These are phyloP conservation scores for Phytophthora niederhauseri DNA, from an alignment of 352 stramenopile species.

Conservation along the genomic window DNA sequence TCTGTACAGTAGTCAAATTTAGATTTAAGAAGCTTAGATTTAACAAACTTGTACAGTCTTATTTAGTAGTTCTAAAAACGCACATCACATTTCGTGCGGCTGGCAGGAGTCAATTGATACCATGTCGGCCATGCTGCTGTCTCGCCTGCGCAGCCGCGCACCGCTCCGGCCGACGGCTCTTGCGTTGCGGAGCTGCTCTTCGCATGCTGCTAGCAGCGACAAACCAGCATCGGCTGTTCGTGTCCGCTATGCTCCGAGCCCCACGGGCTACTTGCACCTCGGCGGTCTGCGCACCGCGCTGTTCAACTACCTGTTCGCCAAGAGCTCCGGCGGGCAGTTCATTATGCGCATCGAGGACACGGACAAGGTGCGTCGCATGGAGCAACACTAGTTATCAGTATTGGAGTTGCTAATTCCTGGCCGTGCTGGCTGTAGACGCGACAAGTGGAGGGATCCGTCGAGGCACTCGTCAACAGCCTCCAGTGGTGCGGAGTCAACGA, in stretches of 20 bases:
- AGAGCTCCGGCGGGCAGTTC: slow-evolving; percentile 83
- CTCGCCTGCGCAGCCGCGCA: slow-evolving; percentile 27
- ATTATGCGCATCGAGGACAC: slow-evolving; percentile 94
- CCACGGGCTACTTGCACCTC: slow-evolving; percentile 91
- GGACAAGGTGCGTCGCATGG: slow-evolving; percentile 65
- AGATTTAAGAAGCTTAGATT: too few relatives aligned
- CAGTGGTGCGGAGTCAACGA: slow-evolving; percentile 96
- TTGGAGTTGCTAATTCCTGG: slow-evolving; percentile 5
- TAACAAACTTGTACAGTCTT: too few relatives aligned
- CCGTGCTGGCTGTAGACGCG: slow-evolving; percentile 53
- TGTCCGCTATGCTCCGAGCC: slow-evolving; percentile 90
- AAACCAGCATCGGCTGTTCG: slow-evolving; percentile 42
- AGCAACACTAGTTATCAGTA: too few relatives aligned
- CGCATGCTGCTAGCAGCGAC: slow-evolving; percentile 3
- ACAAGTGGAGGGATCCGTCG: slow-evolving; percentile 84
- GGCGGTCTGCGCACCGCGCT: slow-evolving; percentile 91
- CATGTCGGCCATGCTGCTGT: slow-evolving; percentile 27
- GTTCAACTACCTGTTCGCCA: slow-evolving; percentile 94
- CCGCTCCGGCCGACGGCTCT: slow-evolving; percentile 11
- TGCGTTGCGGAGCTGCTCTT: slow-evolving; percentile 28
- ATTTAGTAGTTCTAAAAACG: neutral
- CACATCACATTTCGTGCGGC: slow-evolving; percentile 9
- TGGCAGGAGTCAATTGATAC: slow-evolving; percentile 9
- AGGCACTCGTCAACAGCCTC: slow-evolving; percentile 88
- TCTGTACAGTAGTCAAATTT: too few relatives aligned